phyloP scores from a whole-genome alignment of 2,329 filamentous ascomycete genomes.

The Tolypocladium pustulatum region DNA sequence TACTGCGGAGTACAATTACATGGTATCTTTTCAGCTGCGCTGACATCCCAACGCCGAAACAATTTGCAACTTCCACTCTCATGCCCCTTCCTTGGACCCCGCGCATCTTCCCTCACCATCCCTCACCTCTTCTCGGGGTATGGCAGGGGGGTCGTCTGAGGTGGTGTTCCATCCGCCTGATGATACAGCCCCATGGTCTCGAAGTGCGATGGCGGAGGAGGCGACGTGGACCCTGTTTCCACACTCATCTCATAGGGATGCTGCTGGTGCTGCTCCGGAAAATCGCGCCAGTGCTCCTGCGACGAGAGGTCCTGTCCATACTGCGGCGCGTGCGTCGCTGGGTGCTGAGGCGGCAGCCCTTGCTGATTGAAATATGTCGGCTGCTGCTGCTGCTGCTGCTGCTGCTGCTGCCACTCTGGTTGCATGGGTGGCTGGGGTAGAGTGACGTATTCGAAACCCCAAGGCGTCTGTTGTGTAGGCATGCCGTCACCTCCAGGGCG shows the following conservation, averaged over 20 bases:
- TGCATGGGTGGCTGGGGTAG: constrained; percentile 5
- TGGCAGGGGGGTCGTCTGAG: constrained; percentile 7
- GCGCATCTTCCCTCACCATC: background rate
- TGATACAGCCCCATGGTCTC: constrained; percentile 19
- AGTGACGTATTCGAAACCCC: constrained; percentile 10
- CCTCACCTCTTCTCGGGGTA: constrained; percentile 13
- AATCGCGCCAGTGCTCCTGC: background rate
- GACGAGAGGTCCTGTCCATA: background rate
- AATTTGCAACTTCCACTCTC: background rate
- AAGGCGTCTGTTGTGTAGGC: constrained; percentile 5
- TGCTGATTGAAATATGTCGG: background rate
- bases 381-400: background rate
- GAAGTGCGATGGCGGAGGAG: constrained; percentile 14
- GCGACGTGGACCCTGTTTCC: background rate
- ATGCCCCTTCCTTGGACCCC: background rate
- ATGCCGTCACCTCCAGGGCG: background rate
- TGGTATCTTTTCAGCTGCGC: background rate
- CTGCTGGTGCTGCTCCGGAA: background rate
- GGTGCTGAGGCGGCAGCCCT: background rate
- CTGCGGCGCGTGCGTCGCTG: background rate
- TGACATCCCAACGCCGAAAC: background rate
- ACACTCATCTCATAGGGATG: background rate
- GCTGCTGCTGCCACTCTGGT: constrained; percentile 1
- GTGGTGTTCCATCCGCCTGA: constrained; percentile 18
- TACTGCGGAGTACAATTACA: background rate